phyloP scores from a whole-genome alignment of 805 yeast genomes.

The Scheffersomyces coipomensis region DNA sequence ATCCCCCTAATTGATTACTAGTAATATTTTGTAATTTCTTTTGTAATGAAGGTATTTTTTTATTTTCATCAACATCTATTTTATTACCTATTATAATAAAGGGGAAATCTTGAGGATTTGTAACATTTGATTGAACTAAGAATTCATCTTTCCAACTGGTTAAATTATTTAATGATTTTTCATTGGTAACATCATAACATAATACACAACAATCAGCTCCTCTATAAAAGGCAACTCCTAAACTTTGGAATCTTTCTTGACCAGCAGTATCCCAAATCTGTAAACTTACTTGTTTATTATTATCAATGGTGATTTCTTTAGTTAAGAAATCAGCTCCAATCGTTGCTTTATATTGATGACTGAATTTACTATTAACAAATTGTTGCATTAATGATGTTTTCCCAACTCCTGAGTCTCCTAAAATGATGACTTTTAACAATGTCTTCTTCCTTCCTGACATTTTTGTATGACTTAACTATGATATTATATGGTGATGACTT shows the following conservation, averaged over 20 bases:
- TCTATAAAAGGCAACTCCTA: conserved; percentile 95
- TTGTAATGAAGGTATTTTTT: conserved; percentile 62
- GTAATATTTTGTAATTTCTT: conserved; percentile 51
- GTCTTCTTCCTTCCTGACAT: conserved; percentile 73
- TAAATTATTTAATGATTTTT: conserved; percentile 86
- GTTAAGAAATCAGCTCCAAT: conserved; percentile 97
- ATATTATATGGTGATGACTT: background rate
- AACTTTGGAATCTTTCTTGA: conserved; percentile 93
- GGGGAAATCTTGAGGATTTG: conserved; percentile 93
- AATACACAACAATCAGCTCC: conserved; percentile 98
- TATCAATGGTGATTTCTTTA: conserved; percentile 84
- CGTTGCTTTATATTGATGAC: conserved; percentile 95
- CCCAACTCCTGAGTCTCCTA: conserved; percentile 98
- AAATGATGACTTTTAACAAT: conserved; percentile 78
- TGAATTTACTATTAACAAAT: conserved; percentile 90
- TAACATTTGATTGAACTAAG: conserved; percentile 86
- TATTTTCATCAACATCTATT: conserved; percentile 89
- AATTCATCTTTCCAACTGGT: conserved; percentile 96
- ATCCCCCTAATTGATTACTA: conserved; percentile 55
- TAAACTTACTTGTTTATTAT: conserved; percentile 67
- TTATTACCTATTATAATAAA: conserved; percentile 94
- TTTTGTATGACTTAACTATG: background rate
- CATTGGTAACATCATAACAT: conserved; percentile 93
- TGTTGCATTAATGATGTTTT: conserved; percentile 97
- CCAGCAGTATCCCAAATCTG: conserved; percentile 99